Conservation (phyloP, 306 rosid species). For the Trichosanthes truncata region DNA sequence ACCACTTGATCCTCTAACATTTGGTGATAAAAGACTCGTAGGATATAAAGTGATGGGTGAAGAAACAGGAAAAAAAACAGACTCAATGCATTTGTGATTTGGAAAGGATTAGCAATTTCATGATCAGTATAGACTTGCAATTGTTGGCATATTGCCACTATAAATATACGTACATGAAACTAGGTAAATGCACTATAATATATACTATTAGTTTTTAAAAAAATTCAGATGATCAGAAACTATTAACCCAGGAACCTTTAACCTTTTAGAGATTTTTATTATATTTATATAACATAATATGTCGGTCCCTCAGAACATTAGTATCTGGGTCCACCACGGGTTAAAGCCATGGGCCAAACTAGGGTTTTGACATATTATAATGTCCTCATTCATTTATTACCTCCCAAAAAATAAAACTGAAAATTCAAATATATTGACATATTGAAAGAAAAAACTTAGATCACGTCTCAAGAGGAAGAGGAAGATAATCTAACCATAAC, state of each 20-base stretch:
- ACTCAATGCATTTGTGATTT: background rate
- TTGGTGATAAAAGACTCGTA: background rate
- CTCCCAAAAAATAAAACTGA: background rate
- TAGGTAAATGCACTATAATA: background rate
- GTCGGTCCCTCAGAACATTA: too few relatives aligned
- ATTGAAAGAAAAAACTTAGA: background rate
- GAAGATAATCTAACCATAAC: background rate
- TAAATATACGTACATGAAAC: background rate
- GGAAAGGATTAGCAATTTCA: background rate
- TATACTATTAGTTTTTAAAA: too few relatives aligned
- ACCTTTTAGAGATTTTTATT: too few relatives aligned
- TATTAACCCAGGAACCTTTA: too few relatives aligned
- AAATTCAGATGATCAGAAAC: too few relatives aligned
- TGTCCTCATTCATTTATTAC: background rate
- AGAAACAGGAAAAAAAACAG: background rate
- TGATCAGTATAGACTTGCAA: background rate
- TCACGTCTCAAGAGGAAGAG: background rate
- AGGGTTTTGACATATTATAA: background rate
- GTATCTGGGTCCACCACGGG: too few relatives aligned
- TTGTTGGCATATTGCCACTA: background rate
- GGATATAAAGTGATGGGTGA: background rate
- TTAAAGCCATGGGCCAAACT: background rate
- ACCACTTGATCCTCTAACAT: background rate
- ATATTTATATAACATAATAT: too few relatives aligned
- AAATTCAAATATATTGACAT: background rate